Evolutionary conservation across 352 stramenopile species (phyloP), one percentile per base, ranked within the genome.

Genomic region (Pythium phragmitis): DNA sequence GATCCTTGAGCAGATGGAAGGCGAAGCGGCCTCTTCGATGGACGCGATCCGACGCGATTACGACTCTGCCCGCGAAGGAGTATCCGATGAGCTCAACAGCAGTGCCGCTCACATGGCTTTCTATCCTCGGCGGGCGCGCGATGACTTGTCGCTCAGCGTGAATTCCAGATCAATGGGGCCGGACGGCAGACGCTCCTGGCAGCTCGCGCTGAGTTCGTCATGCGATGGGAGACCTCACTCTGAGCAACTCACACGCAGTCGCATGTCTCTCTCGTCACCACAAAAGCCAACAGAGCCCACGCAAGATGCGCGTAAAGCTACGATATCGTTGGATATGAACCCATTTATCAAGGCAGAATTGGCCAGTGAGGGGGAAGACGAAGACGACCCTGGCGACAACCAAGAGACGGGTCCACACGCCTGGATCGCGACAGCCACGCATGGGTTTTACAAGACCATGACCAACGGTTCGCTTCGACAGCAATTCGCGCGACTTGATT

Each of bases 1-100:
- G 91, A 96, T 97, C 50, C 82, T 97, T 8, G 87, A 97, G 53
- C 75, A 91, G 68, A 96, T 98, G 85, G 87, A 95, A 53, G 75
- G 89, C 12, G 83, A 94, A 19, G 66, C 60, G 2, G 41, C 36
- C 0, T 33, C 46, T 2, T 63, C 65, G 0, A 46, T 56, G 21
- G 14, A 13, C 23, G 23, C 11, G 9, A 39, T 50, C 6, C 45
- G 11, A n/a, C 9, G 13, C 3, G n/a, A 7, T 1, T 14, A 50
- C 7, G 45, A n/a, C 45, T 33, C 21, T 4, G 19, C 19, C 42
- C 21, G 12, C 26, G 7, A 36, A 17, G 33, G 34, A 8, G 46
- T 17, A 36, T 57, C 36, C 28, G 48, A 30, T 14, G 21, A 37
- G 13, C 34, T 37, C 17, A 26, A 13, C 26, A 26, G 21, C 37